A percentile compares a stretch with the other conserved stretches of the same genome.
Evolutionary conservation across 2,329 filamentous ascomycete genomes (phyloP).

Genomic region (Pseudogymnoascus sp.): DNA sequence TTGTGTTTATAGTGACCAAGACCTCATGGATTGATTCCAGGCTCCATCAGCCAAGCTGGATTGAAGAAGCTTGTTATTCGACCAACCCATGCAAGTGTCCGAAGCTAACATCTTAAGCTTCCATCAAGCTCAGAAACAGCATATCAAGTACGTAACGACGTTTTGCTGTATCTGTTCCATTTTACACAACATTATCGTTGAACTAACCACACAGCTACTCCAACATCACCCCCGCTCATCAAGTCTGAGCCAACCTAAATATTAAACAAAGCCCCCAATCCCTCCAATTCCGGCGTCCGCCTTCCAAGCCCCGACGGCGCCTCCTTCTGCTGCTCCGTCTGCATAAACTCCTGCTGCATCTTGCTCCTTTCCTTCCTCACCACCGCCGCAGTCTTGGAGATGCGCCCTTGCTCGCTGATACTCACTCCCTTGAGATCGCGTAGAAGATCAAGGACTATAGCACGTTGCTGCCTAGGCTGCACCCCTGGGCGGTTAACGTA

Average conservation of each 20-base stretch:
- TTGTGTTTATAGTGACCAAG: background rate
- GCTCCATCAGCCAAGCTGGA: background rate
- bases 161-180: background rate
- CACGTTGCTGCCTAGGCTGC: constrained; percentile 70
- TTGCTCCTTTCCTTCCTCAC: constrained; percentile 45
- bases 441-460: constrained; percentile 74
- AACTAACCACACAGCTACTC: background rate
- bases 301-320: constrained; percentile 2
- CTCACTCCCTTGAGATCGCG: constrained; percentile 84
- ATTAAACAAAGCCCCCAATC: constrained; percentile 8
- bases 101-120: background rate
- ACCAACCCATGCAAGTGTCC: background rate
- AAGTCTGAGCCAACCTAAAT: background rate
- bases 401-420: constrained; percentile 86
- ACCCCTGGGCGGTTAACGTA: constrained; percentile 52
- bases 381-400: constrained; percentile 48
- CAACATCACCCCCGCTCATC: background rate
- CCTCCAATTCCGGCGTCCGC: background rate
- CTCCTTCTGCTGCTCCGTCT: constrained; percentile 29
- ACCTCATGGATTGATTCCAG: background rate
- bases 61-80: background rate
- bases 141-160: background rate
- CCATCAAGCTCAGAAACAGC: background rate
- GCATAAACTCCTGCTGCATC: constrained; percentile 64
- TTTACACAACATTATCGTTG: background rate